Conservation (phyloP, 2,329 filamentous ascomycete species). For the Cladosporium colombiae region DNA sequence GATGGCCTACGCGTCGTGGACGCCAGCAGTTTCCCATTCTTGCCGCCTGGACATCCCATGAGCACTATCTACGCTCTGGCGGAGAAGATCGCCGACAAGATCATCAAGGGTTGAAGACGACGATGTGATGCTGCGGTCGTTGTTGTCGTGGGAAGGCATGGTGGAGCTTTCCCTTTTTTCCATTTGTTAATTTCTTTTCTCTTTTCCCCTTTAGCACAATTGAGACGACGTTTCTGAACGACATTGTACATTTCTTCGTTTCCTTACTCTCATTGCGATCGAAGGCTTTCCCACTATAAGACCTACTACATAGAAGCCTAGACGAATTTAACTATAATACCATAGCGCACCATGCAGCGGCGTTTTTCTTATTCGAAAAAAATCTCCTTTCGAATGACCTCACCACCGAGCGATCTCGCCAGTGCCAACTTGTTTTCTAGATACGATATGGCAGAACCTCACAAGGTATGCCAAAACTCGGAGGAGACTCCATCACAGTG, state of each 20-base stretch:
- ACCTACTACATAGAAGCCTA: background rate
- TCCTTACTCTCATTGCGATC: conserved; percentile 8
- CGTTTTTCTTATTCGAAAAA: too few relatives aligned
- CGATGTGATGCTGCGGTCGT: background rate
- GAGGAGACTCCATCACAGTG: background rate
- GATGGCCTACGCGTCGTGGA: conserved; percentile 30
- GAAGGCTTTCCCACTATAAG: background rate
- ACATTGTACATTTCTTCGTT: background rate
- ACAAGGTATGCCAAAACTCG: background rate
- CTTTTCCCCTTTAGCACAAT: background rate
- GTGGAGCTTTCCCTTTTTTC: background rate
- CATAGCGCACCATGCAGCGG: background rate
- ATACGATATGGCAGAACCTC: background rate
- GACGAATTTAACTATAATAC: conserved; percentile 3
- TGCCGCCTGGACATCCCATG: conserved; percentile 33
- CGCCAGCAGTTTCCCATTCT: conserved; percentile 26
- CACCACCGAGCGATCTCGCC: too few relatives aligned
- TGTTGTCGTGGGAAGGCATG: too few relatives aligned
- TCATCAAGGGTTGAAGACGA: background rate
- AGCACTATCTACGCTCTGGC: conserved; percentile 25
- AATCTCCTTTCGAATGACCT: too few relatives aligned
- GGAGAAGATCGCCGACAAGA: conserved; percentile 18
- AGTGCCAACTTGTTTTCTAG: background rate
- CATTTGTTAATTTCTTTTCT: background rate
- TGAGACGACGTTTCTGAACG: background rate